Base-by-base conservation (phyloP, 208 protist species). In the Trypanosoma theileri region DNA sequence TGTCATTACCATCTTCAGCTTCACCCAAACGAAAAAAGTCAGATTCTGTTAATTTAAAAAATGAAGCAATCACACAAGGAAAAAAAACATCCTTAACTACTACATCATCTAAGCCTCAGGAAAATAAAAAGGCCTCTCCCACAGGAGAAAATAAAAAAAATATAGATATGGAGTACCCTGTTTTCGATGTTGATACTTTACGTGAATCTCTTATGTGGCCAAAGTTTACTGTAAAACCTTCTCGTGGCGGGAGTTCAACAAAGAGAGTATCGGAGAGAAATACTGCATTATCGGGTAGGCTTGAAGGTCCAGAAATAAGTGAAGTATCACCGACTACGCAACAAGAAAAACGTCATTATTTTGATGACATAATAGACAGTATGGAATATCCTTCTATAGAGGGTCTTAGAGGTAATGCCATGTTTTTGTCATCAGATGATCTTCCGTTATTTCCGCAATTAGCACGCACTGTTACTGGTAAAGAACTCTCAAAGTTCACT, bases 351-450 rank as follows among this genome's bases (percentile, higher is more conserved):
- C 10, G 12, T 50, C 54, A 57, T 13, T 4, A 17, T 54, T 66
- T 66, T 21, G 56, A 72, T 10, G 48, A 70, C 16, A 44, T 62
- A 19, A 60, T 70, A n/a, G 44, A 19, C 21, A 59, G 45, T 52
- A 69, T 79, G 44, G 73, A 79, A 44, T 72, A 77, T 44, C 66
- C 66, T 7, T 68, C 72, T 8, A 14, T 58, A 19, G 72, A 71
- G 24, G 56, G 57, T 53, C 24, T 71, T 28, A 63, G 52, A 24
- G 56, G 52, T 60, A 61, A 52, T 14, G 59, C 52, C 21, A 40
- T 8, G 22, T 63, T 54, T 58, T 14, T 28, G 9, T 74, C 69
- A 35, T 40, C 28, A 28, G 45, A 70, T 31, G 53, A 66, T 42
- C 21, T 67, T 50, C 72, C 76, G 9, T 64, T 73, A 31, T 82